Evolutionary conservation across 2,329 filamentous ascomycete genomes (phyloP).

Genomic region (Fusarium tricinctum): DNA sequence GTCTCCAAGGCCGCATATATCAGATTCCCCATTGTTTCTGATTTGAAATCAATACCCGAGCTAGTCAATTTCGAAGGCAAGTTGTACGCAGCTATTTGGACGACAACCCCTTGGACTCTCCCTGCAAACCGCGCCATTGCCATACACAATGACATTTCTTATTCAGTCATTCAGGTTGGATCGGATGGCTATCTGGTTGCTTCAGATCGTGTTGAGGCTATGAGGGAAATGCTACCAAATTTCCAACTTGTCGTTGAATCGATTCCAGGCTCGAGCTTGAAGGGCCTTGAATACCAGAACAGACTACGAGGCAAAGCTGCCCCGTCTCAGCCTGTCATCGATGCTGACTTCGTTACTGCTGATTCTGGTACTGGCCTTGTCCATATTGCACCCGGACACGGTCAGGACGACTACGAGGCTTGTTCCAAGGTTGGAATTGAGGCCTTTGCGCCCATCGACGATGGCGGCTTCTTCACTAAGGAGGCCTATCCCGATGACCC

Average conservation of each 20-base stretch:
- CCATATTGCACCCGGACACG: constrained; percentile 93
- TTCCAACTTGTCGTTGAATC: constrained; percentile 67
- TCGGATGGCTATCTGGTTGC: constrained; percentile 78
- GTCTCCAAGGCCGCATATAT: constrained; percentile 82
- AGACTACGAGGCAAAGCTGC: constrained; percentile 73
- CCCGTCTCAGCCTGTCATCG: constrained; percentile 76
- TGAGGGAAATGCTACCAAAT: constrained; percentile 64
- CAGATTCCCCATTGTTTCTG: constrained; percentile 76
- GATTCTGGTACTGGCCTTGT: constrained; percentile 96
- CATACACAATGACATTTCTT: constrained; percentile 80
- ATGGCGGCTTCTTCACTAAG: constrained; percentile 82
- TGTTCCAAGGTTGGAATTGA: constrained; percentile 79
- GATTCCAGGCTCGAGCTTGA: constrained; percentile 75
- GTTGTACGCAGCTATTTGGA: constrained; percentile 93
- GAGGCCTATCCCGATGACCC: constrained; percentile 82
- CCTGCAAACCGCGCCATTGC: constrained; percentile 94
- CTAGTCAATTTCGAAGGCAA: constrained; percentile 60
- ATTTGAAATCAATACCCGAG: constrained; percentile 51
- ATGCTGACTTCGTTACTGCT: constrained; percentile 89
- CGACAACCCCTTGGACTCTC: constrained; percentile 97
- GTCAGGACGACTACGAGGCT: constrained; percentile 94
- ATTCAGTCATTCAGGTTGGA: constrained; percentile 73
- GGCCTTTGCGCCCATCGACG: constrained; percentile 86
- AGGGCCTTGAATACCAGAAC: constrained; percentile 77
- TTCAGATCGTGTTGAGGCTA: constrained; percentile 74